phyloP scores from a whole-genome alignment of 371 early-diverging fungal genomes.

The Mucor mucedo region DNA sequence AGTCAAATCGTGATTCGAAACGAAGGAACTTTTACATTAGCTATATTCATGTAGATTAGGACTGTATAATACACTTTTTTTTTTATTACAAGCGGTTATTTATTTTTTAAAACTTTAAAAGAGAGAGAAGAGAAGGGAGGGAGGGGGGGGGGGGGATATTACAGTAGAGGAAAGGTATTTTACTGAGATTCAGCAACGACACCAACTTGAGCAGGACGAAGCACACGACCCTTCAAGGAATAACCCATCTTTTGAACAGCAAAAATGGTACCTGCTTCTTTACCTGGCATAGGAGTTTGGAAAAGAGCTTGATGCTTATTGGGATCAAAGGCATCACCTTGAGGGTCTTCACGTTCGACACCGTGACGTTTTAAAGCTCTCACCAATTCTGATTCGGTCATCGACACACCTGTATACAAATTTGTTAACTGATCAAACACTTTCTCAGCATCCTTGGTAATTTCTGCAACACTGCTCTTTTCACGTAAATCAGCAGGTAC shows the following conservation, averaged over 20 bases:
- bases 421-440: constrained; percentile 72
- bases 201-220: constrained; percentile 97
- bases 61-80: constrained; percentile 7
- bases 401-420: constrained; percentile 86
- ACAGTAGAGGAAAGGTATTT: background rate
- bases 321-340: constrained; percentile 91
- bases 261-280: constrained; percentile 88
- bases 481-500: constrained; percentile 63
- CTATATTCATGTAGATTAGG: constrained; percentile 41
- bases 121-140: background rate
- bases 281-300: constrained; percentile 88
- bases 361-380: constrained; percentile 91
- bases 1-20: constrained; percentile 52
- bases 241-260: constrained; percentile 92
- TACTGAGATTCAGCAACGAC: constrained; percentile 72
- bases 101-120: background rate
- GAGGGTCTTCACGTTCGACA: constrained; percentile 80
- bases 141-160: background rate
- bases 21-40: constrained; percentile 50
- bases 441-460: constrained; percentile 53
- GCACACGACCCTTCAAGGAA: constrained; percentile 87
- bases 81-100: background rate
- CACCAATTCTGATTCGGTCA: constrained; percentile 89
- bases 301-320: constrained; percentile 94
- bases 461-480: constrained; percentile 37